Conservation (phyloP, 495 filamentous ascomycete species). For the Daldinia decipiens region DNA sequence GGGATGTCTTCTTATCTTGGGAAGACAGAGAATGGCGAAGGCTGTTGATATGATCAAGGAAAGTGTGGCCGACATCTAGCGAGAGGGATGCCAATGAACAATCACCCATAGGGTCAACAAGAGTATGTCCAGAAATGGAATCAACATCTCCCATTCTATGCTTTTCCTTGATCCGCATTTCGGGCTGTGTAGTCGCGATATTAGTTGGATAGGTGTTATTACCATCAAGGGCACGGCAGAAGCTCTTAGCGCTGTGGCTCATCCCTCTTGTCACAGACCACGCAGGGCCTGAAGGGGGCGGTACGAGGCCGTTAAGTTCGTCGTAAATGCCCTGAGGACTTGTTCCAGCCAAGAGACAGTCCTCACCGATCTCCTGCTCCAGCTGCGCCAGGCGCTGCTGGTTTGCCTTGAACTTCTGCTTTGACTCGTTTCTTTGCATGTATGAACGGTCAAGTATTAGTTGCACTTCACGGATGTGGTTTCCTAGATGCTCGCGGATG, state of each 20-base stretch:
- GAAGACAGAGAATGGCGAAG: background rate
- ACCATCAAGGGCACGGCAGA: background rate
- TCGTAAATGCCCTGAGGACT: conserved; percentile 23
- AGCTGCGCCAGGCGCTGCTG: background rate
- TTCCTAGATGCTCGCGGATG: conserved; percentile 24
- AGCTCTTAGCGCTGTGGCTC: background rate
- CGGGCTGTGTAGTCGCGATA: background rate
- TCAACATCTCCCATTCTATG: background rate
- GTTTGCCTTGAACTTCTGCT: background rate
- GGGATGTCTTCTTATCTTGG: no score
- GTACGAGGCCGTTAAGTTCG: conserved; percentile 10
- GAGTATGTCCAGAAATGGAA: conserved; percentile 1
- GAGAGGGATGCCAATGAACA: background rate
- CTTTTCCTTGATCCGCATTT: background rate
- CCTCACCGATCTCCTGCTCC: conserved; percentile 14
- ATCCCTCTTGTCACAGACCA: background rate
- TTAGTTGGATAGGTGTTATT: background rate
- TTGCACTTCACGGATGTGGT: background rate
- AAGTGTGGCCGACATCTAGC: background rate
- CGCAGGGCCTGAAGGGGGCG: background rate
- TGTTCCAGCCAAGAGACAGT: conserved; percentile 23
- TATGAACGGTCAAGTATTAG: conserved; percentile 6
- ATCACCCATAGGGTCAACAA: background rate
- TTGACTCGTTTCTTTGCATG: conserved; percentile 3
- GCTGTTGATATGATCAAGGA: background rate